Base-by-base conservation (phyloP, 805 yeast species). In the Wickerhamiella sergipiensis region DNA sequence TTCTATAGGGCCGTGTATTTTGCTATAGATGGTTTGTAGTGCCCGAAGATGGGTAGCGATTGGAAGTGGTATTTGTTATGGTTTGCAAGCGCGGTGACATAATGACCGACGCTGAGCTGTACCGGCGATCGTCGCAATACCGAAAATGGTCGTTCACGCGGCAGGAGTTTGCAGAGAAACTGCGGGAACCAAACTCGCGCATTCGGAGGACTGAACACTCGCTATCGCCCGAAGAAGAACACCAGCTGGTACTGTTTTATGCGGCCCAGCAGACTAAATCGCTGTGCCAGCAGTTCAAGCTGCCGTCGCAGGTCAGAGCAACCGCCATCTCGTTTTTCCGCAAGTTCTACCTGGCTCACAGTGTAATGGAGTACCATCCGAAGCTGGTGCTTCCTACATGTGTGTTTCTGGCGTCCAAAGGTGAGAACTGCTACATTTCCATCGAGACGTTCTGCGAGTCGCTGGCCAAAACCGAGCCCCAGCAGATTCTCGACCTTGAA, bases 321-420 rank as follows among this genome's bases (percentile, higher is more conserved):
- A 87, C 97, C 0, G 94, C 97, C 0, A 75, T 88, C 6, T 73
- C 86, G 7, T 92, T 83, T 61, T 78, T 92, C 63, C 78, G 81
- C 61, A 79, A 81, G 62, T 92, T 92, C 64, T 92, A 81, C 64
- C 70, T 92, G 39, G 74, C 74, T 22, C 80, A 88, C 63, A 81
- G 90, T 24, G 90, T 85, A 24, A 81, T 88, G 87, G 88, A 87
- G 57, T 78, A 77, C 59, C 92, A 86, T 60, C 98, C 98, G 10
- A 85, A 85, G 61, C 76, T 80, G 53, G 74, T 92, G 18, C 73
- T 92, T 67, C 70, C 79, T 50, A 83, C 94, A 1, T 83, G 95
- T 55, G 75, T 92, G 12, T 92, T 88, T 64, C 70, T 92, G 33
- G 95, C 97, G 6, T 89, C 96, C 43, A 92, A 92, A 66, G 78